These are phyloP conservation scores for Curvularia eragrostidis DNA, from an alignment of 2,329 filamentous ascomycete genomes.

Conservation along the genomic window DNA sequence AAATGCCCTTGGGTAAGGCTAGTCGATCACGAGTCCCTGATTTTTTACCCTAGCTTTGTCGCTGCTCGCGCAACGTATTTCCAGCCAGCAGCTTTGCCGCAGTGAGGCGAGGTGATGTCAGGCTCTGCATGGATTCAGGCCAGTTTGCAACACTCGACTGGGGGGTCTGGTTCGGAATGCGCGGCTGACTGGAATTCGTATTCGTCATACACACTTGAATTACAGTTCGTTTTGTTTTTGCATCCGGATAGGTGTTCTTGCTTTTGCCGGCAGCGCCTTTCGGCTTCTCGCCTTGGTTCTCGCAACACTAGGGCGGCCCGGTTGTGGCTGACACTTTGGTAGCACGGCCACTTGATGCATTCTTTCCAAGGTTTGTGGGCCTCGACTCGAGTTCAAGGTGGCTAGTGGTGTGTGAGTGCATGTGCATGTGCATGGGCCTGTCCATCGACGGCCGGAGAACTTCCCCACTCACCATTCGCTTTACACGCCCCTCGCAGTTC, in stretches of 20 bases:
- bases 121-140: neutral
- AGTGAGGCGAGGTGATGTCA: neutral
- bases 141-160: neutral
- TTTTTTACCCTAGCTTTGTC: too few species aligned
- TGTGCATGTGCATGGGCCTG: neutral
- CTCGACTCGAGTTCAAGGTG: neutral
- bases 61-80: neutral
- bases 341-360: neutral
- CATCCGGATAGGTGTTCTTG: neutral
- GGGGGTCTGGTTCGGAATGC: neutral
- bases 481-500: neutral
- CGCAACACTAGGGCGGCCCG: neutral
- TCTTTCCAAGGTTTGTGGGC: neutral
- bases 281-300: neutral
- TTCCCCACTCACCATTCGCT: neutral
- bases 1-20: neutral
- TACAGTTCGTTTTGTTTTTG: too few species aligned
- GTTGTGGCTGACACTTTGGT: neutral
- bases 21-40: conserved; percentile 2
- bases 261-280: neutral
- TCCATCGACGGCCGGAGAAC: neutral
- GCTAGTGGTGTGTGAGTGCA: neutral
- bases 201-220: neutral
- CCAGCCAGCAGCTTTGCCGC: neutral
- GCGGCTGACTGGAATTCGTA: neutral